Base-by-base conservation (phyloP, 192 early-diverging fungal species). In the Coemansia sp. region DNA sequence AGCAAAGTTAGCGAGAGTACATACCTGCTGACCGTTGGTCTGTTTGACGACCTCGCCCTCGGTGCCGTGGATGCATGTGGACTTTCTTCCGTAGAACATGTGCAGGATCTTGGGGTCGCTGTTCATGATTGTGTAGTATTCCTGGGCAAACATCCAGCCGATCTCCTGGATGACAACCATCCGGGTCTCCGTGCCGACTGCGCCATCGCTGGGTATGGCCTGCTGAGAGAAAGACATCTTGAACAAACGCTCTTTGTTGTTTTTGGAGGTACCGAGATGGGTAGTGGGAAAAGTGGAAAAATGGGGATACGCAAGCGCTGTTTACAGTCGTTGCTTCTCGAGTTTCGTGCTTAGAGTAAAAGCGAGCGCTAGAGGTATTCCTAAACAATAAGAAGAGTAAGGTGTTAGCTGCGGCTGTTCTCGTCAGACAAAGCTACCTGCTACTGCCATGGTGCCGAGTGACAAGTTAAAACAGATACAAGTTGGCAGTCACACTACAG, bases 111-210 rank as follows among this genome's bases (percentile, higher is more conserved):
- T 59, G 31, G 94, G 94, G 14, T 92, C 87, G 66, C 88, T 89
- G 85, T 93, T 93, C 72, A 97, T 78, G 70, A 93, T 89, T 34
- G 91, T 94, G 82, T 97, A 97, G 77, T 95, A 97, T 72, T 96
- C 89, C 72, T 91, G 90, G 55, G 93, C 95, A 84, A 97, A 97
- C 68, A 95, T 86, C 91, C 90, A 91, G 31, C 94, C 94, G 50
- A 97, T 87, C 68, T 95, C 90, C 69, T 86, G 84, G 39, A 85
- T 64, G 61, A 47, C 65, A 20, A 81, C 69, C 61, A 53, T 76
- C 39, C 42, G 74, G 65, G 55, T 26, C 60, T 64, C 72, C 33
- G 36, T 66, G 59, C 64, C 56, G 53, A 64, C 37, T 62, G 42
- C 68, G 63, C 73, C 61, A 64, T 72, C 69, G 57, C 72, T 77